Conservation (phyloP, 2,329 filamentous ascomycete genomes). For the Amesomyces nigricolor region DNA sequence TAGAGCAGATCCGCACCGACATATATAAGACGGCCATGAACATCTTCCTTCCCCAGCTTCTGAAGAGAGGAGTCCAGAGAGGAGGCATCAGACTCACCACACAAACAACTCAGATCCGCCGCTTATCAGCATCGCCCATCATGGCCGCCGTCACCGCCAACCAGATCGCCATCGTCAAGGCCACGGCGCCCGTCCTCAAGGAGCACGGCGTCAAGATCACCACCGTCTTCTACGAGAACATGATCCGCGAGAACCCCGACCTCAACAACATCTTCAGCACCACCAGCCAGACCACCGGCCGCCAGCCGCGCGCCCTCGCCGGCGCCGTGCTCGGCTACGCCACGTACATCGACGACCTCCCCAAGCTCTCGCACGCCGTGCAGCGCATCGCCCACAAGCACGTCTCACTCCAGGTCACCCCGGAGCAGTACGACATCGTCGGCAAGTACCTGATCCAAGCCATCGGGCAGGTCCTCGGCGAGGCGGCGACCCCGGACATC, state of each 20-base stretch:
- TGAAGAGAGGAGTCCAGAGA: neutral
- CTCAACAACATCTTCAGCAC: conserved; percentile 67
- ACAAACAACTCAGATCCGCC: neutral
- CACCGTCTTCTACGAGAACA: conserved; percentile 62
- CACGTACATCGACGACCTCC: conserved; percentile 59
- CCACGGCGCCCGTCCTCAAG: conserved; percentile 66
- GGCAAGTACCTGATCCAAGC: conserved; percentile 63
- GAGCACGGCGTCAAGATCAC: conserved; percentile 65
- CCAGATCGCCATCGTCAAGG: conserved; percentile 68
- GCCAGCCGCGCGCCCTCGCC: conserved; percentile 57
- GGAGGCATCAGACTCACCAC: neutral
- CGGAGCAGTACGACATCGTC: conserved; percentile 66
- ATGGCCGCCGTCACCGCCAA: conserved; percentile 46
- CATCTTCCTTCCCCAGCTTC: neutral
- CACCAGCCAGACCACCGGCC: conserved; percentile 55
- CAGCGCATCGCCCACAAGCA: conserved; percentile 65
- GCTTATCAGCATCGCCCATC: neutral
- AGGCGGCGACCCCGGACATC: conserved; percentile 58
- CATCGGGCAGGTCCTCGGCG: conserved; percentile 61
- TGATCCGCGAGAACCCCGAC: conserved; percentile 59
- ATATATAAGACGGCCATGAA: neutral
- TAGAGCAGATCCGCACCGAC: neutral
- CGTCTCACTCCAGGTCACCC: conserved; percentile 60
- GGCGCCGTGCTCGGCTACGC: conserved; percentile 65
- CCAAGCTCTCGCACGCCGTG: conserved; percentile 47